Base-by-base conservation (phyloP, 2,329 filamentous ascomycete species). In the Botrytis cinerea region DNA sequence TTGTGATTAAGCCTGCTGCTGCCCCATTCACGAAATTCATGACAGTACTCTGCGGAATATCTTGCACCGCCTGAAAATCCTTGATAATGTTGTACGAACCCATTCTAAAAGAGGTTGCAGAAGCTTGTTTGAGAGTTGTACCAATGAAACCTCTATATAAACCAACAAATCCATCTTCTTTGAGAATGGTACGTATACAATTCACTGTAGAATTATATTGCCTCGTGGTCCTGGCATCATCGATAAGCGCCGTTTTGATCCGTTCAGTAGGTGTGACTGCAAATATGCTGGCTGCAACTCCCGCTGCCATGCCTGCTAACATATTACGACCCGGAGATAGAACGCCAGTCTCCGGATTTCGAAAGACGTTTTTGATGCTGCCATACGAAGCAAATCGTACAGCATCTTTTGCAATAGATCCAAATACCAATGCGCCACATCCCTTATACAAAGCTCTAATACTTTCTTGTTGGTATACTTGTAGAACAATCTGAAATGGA, bases 231-330 rank as follows among this genome's bases (percentile, higher is more conserved):
- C 75, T 57, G 14, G 76, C 74, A 73, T 80, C 76, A 48, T 78
- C 81, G 71, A 83, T 80, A 77, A 92, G 79, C 0, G 89, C 89
- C 1, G 90, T 92, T 80, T 92, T 92, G 78, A 92, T 88, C 25
- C 90, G 84, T 78, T 92, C 90, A 0, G 89, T 91, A 0, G 90
- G 90, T 2, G 90, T 92, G 1, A 92, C 90, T 1, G 89, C 89
- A n/a, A 87, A 85, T 0, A 90, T 83, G 72, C 86, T 89, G 28
- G 90, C 89, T 0, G 90, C 85, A 0, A 89, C 85, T 0, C 90
- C 90, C 0, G 89, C 87, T 1, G 84, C 82, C 88, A 92, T 91
- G 14, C 90, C 90, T 8, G 89, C 89, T 0, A 88, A 78, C n/a
- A 92, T 84, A 57, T 88, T 90, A 3, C 87, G 82, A 0, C 83